A percentile compares a stretch with the other conserved stretches of the same genome.
Conservation (phyloP, 2,329 filamentous ascomycete genomes). For the Trichoderma sp. region DNA sequence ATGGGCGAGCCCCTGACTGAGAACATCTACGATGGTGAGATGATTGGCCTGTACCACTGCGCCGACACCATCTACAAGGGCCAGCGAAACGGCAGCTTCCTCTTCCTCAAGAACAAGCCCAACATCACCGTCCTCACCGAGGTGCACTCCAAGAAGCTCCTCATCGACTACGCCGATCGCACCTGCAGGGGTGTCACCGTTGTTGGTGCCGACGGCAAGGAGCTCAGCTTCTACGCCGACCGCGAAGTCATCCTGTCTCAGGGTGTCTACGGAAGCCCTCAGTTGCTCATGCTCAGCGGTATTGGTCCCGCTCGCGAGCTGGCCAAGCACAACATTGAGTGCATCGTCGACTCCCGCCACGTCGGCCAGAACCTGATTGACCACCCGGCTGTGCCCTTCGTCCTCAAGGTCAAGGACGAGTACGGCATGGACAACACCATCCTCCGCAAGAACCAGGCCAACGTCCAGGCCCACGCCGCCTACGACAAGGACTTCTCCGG, state of each 20-base stretch:
- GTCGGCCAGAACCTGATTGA: slow-evolving; percentile 65
- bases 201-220: slow-evolving; percentile 39
- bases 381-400: slow-evolving; percentile 53
- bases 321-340: slow-evolving; percentile 49
- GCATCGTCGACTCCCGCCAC: slow-evolving; percentile 55
- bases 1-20: slow-evolving; percentile 50
- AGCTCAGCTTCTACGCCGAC: slow-evolving; percentile 45
- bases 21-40: slow-evolving; percentile 54
- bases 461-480: slow-evolving; percentile 33
- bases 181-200: slow-evolving; percentile 43
- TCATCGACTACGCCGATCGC: slow-evolving; percentile 45
- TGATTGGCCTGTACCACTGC: slow-evolving; percentile 52
- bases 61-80: slow-evolving; percentile 58
- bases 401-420: slow-evolving; percentile 45
- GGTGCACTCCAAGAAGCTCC: slow-evolving; percentile 50
- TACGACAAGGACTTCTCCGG: slow-evolving; percentile 41
- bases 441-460: slow-evolving; percentile 35
- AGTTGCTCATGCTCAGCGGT: slow-evolving; percentile 64
- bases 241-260: slow-evolving; percentile 48
- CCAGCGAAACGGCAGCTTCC: slow-evolving; percentile 49
- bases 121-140: slow-evolving; percentile 53
- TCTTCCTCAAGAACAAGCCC: slow-evolving; percentile 50
- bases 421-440: slow-evolving; percentile 41
- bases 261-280: slow-evolving; percentile 62
- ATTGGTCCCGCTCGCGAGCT: slow-evolving; percentile 57